These are phyloP conservation scores for Chlorociboria aeruginascens DNA, from an alignment of 495 filamentous ascomycete genomes.

Conservation along the genomic window DNA sequence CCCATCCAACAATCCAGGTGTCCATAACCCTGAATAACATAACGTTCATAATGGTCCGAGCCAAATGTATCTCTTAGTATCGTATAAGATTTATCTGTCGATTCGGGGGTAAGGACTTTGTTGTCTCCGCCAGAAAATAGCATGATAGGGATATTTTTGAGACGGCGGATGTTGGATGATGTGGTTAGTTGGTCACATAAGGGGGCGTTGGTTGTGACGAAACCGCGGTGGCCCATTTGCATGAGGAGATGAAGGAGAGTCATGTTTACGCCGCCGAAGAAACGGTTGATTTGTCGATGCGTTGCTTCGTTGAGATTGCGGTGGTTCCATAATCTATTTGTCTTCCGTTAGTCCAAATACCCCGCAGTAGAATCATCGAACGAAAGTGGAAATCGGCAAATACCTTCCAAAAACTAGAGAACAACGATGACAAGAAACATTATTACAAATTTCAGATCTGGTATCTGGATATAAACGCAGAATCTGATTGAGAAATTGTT, in stretches of 20 bases:
- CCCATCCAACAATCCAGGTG: slow-evolving; percentile 61
- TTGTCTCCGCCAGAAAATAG: slow-evolving; percentile 49
- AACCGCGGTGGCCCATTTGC: slow-evolving; percentile 39
- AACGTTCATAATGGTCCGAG: slow-evolving; percentile 33
- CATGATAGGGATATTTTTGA: slow-evolving; percentile 44
- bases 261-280: slow-evolving; percentile 54
- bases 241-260: slow-evolving; percentile 43
- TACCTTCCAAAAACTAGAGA: slow-evolving; percentile 51
- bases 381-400: neutral
- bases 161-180: slow-evolving; percentile 32
- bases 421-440: slow-evolving; percentile 46
- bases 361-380: neutral
- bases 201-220: slow-evolving; percentile 39
- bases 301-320: slow-evolving; percentile 50
- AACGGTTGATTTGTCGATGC: slow-evolving; percentile 47
- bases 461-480: slow-evolving; percentile 48
- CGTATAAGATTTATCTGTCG: slow-evolving; percentile 45
- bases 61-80: slow-evolving; percentile 43
- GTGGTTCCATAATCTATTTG: slow-evolving; percentile 41
- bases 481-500: slow-evolving; percentile 40
- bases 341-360: neutral
- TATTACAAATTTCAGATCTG: slow-evolving; percentile 47
- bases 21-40: slow-evolving; percentile 49
- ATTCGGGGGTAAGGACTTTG: slow-evolving; percentile 44
- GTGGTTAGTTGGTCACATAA: slow-evolving; percentile 34